Base-by-base conservation (phyloP, 2,329 filamentous ascomycete genomes). In the Pseudogymnoascus sp. region DNA sequence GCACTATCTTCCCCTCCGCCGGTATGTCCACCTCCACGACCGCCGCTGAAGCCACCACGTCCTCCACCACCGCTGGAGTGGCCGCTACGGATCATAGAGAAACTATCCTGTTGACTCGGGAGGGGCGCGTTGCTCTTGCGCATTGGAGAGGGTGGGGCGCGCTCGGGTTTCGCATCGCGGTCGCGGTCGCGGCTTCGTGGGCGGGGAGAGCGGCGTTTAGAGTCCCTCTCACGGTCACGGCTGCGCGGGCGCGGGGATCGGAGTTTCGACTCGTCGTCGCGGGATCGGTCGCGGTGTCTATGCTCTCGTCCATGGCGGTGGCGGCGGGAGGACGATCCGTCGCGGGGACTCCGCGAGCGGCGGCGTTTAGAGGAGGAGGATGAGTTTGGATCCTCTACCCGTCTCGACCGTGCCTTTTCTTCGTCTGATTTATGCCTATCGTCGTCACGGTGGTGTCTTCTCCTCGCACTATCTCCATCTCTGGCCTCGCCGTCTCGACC, bases 81-180 rank as follows among this genome's bases (percentile, higher is more conserved):
- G 61, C 54, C 30, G 33, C 81, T 80, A 6, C 75, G 79, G 22
- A 77, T 81, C 25, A 83, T 69, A 47, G 84, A 83, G 65, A 86
- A 87, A 1, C 83, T 83, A 65, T 79, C 80, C 38, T 77, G 77
- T 68, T 87, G 85, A 0, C 83, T 84, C 1, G 84, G 84, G 9
- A 87, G 73, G 0, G 85, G 83, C 0, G 81, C 82, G 30, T 68
- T 68, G 35, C 58, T 66, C 57, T 66, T 71, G 30, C 67, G 66
- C 59, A 58, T 37, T 16, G 68, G 66, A 38, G 59, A 63, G 20
- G 63, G 62, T 37, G 61, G 65, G 54, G 69, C 67, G 60, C 65
- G 63, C 6, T 62, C 63, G 18, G 61, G 61, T 57, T 60, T 64
- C 20, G 43, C 25, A 33, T 57, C 50, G n/a, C 25, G 6, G 11